phyloP scores from a whole-genome alignment of 2,329 filamentous ascomycete species.

The Fusarium gaditjirri region DNA sequence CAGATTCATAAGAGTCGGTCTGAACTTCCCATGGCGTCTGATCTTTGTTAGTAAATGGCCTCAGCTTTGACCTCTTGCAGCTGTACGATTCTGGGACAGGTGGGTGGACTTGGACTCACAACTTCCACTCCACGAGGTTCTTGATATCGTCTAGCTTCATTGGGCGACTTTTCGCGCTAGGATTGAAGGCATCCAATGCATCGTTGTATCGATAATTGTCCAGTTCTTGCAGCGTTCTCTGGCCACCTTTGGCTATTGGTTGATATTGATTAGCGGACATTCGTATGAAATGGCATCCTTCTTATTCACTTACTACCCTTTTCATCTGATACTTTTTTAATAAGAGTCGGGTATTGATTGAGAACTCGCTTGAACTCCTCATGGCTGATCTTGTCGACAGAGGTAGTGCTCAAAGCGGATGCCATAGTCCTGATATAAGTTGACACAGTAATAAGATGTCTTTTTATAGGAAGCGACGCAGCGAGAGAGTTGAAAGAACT shows the following conservation, averaged over 20 bases:
- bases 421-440: constrained; percentile 26
- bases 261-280: constrained; percentile 3
- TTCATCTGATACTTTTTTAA: constrained; percentile 56
- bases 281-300: background rate
- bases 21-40: constrained; percentile 70
- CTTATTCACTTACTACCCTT: constrained; percentile 55
- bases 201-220: constrained; percentile 69
- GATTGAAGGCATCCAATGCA: constrained; percentile 60
- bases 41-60: constrained; percentile 1
- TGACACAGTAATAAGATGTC: background rate
- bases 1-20: constrained; percentile 69
- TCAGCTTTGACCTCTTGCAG: background rate
- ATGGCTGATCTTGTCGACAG: constrained; percentile 42
- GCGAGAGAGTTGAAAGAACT: background rate
- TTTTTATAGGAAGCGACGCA: background rate
- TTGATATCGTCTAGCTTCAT: constrained; percentile 69
- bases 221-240: constrained; percentile 65
- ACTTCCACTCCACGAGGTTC: constrained; percentile 75
- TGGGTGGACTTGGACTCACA: constrained; percentile 59
- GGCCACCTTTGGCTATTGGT: constrained; percentile 57
- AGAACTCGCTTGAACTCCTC: constrained; percentile 52
- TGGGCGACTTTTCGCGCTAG: constrained; percentile 45
- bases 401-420: constrained; percentile 7
- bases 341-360: constrained; percentile 52
- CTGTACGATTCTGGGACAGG: background rate